Evolutionary conservation across 192 early-diverging fungal genomes (phyloP).

Genomic region (Mycoemilia scoparia): DNA sequence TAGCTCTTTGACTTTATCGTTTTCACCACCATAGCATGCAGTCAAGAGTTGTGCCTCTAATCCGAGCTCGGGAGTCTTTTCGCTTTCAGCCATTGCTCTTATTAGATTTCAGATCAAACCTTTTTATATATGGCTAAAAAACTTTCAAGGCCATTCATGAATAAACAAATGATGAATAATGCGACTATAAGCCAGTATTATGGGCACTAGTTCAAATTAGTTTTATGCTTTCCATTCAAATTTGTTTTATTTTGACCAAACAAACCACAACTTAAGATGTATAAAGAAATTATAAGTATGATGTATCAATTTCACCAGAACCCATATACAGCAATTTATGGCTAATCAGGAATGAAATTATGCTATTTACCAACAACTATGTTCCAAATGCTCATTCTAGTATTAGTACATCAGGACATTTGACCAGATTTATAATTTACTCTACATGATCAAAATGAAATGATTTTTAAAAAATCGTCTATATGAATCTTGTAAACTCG

Average conservation of each 20-base stretch:
- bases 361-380: too few species aligned
- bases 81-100: constrained; percentile 2
- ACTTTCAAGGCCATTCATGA: neutral
- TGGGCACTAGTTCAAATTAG: neutral
- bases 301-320: too few species aligned
- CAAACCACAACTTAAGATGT: too few species aligned
- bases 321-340: too few species aligned
- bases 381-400: too few species aligned
- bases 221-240: neutral
- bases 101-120: neutral
- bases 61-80: neutral
- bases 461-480: too few species aligned
- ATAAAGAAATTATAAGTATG: too few species aligned
- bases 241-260: constrained; percentile 1
- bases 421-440: too few species aligned
- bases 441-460: too few species aligned
- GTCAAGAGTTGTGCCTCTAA: constrained; percentile 16
- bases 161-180: neutral
- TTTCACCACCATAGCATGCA: constrained; percentile 22
- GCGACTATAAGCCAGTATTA: constrained; percentile 1
- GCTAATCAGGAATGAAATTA: too few species aligned
- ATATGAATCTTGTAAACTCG: too few species aligned
- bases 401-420: too few species aligned
- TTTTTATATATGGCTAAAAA: neutral
- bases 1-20: constrained; percentile 23